Percentiles rank a stretch among this genome's conserved stretches.
Evolutionary conservation across 2,329 filamentous ascomycete species (phyloP).

Genomic region (Penicillium hordei): DNA sequence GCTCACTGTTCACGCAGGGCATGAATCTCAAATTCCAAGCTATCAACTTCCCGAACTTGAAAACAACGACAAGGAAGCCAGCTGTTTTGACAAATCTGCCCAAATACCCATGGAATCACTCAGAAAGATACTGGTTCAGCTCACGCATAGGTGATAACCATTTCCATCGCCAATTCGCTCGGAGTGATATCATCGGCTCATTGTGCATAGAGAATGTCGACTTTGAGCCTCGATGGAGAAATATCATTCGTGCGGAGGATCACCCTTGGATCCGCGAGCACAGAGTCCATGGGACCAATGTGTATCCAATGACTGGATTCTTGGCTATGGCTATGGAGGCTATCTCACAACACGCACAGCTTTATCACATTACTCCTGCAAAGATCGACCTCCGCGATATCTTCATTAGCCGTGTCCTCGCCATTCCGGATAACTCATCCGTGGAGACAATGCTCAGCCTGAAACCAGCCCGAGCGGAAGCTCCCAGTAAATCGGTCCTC

Average conservation of each 20-base stretch:
- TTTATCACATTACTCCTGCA: conserved; percentile 20
- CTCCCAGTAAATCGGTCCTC: conserved; percentile 19
- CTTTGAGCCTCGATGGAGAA: conserved; percentile 26
- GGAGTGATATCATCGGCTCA: conserved; percentile 20
- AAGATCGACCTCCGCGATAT: conserved; percentile 24
- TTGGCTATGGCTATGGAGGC: conserved; percentile 27
- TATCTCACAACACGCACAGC: conserved; percentile 22
- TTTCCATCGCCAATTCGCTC: conserved; percentile 17
- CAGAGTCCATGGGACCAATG: conserved; percentile 21
- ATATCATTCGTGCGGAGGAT: conserved; percentile 24
- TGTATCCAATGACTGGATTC: conserved; percentile 28
- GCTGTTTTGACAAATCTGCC: conserved; percentile 21
- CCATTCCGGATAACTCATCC: conserved; percentile 18
- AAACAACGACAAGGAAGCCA: conserved; percentile 7
- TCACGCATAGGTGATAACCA: conserved; percentile 19
- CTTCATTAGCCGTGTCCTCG: conserved; percentile 22
- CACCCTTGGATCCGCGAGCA: conserved; percentile 26
- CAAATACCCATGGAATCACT: conserved; percentile 26
- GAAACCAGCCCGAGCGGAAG: conserved; percentile 13
- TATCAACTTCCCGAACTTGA: conserved; percentile 21
- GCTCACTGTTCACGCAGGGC: conserved; percentile 18
- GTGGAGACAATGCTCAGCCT: conserved; percentile 25
- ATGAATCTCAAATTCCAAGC: conserved; percentile 21
- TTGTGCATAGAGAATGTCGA: conserved; percentile 23
- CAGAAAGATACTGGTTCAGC: conserved; percentile 22